Conservation (phyloP, 768 basidiomycete species). For the Tricholoma bakamatsutake region DNA sequence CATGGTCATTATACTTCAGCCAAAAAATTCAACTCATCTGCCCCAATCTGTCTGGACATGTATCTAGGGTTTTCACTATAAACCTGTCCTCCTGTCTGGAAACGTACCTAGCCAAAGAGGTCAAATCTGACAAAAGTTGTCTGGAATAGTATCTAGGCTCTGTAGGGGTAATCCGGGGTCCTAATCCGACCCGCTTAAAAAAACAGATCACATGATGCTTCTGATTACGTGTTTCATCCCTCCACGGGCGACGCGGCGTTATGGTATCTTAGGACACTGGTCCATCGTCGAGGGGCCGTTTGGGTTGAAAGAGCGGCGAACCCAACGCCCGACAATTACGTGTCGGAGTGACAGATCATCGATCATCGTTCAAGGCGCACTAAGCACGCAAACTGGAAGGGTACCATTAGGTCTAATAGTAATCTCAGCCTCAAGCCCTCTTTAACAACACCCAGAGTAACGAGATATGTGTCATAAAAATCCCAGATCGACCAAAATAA, state of each 20-base stretch:
- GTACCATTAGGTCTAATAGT: constrained; percentile 1
- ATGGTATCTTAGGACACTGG: background rate
- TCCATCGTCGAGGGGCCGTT: background rate
- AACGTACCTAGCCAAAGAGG: too few species aligned
- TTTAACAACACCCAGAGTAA: constrained; percentile 8
- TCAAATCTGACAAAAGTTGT: too few species aligned
- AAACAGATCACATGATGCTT: too few species aligned
- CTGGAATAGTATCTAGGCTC: too few species aligned
- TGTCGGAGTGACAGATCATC: background rate
- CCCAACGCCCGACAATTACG: background rate
- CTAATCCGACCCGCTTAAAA: too few species aligned
- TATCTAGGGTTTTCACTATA: too few species aligned
- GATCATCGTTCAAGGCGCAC: background rate
- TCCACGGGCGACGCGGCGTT: background rate
- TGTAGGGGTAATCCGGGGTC: too few species aligned
- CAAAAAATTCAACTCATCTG: too few species aligned
- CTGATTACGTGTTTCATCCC: too few species aligned
- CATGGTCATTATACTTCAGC: too few species aligned
- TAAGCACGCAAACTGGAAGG: background rate
- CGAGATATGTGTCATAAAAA: constrained; percentile 2
- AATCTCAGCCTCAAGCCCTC: constrained; percentile 3
- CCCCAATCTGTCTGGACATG: too few species aligned
- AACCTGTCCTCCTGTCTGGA: too few species aligned
- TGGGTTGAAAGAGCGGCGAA: background rate
- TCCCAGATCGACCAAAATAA: constrained; percentile 7